These are phyloP conservation scores for Eragrostis nindensis DNA, from an alignment of 176 grass and related monocot genomes.

Conservation along the genomic window DNA sequence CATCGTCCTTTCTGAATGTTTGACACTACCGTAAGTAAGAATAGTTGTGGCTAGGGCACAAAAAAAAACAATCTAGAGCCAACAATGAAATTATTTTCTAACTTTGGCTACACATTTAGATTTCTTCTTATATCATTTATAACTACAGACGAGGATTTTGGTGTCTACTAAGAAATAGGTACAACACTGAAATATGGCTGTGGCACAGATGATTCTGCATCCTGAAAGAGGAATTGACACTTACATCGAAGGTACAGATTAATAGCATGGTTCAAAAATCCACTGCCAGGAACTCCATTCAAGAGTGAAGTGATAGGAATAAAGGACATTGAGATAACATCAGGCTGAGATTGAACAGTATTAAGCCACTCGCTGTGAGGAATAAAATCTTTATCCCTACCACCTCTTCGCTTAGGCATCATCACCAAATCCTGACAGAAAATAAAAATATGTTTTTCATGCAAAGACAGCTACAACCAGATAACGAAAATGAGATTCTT, in stretches of 20 bases:
- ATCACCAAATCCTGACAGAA: conserved; percentile 68
- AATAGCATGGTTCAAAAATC: conserved; percentile 96
- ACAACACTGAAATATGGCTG: conserved; percentile 10
- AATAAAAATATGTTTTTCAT: conserved; percentile 37
- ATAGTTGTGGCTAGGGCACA: neutral
- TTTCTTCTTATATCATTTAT: conserved; percentile 15
- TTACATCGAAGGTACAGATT: conserved; percentile 96
- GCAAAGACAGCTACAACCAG: neutral
- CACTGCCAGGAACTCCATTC: conserved; percentile 95
- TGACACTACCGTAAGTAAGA: neutral
- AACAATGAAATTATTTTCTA: neutral
- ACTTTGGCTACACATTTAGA: neutral
- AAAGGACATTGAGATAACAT: conserved; percentile 97
- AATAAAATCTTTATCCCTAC: conserved; percentile 71
- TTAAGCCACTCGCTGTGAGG: conserved; percentile 82
- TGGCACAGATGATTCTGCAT: neutral
- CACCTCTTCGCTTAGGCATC: conserved; percentile 87
- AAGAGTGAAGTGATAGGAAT: conserved; percentile 96
- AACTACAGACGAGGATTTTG: conserved; percentile 8
- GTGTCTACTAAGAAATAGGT: conserved; percentile 7
- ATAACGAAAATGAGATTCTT: neutral
- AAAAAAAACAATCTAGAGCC: neutral
- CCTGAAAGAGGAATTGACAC: conserved; percentile 33
- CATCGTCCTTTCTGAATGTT: neutral
- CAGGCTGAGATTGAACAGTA: conserved; percentile 77